Conservation (phyloP, 225 moss, liverwort and hornwort species). For the Sphagnum contortum region DNA sequence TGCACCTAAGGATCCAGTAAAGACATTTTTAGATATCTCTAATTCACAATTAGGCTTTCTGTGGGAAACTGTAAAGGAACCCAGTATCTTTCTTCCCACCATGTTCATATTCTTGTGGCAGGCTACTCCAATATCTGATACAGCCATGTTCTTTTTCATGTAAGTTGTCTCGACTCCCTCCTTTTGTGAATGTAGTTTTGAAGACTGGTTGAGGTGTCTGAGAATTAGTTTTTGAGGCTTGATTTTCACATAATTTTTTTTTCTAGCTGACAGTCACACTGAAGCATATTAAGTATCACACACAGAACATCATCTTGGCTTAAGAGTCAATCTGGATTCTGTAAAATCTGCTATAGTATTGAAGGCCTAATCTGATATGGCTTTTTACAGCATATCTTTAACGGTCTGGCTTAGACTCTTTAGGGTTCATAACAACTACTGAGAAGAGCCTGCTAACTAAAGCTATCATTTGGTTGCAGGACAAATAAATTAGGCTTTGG, state of each 20-base stretch:
- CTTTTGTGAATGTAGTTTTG: neutral
- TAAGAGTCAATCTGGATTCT: too few relatives aligned
- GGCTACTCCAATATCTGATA: conserved; percentile 91
- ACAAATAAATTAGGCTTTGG: conserved; percentile 92
- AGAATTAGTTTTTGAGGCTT: too few relatives aligned
- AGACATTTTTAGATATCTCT: conserved; percentile 45
- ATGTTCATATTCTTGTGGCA: conserved; percentile 97
- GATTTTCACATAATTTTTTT: too few relatives aligned
- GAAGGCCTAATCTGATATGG: too few relatives aligned
- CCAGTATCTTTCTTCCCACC: conserved; percentile 86
- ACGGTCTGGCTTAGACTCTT: too few relatives aligned
- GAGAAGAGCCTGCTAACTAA: too few relatives aligned
- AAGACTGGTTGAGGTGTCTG: neutral
- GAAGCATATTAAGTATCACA: neutral
- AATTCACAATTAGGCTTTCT: conserved; percentile 64
- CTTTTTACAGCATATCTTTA: too few relatives aligned
- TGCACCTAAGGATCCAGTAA: conserved; percentile 7
- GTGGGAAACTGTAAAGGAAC: conserved; percentile 91
- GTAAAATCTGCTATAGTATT: too few relatives aligned
- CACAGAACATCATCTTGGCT: too few relatives aligned
- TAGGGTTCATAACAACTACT: too few relatives aligned
- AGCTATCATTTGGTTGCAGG: conserved; percentile 20
- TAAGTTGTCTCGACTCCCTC: conserved; percentile 12
- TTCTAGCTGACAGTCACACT: neutral
- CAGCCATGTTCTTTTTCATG: conserved; percentile 99